Evolutionary conservation across 1,284 basidiomycete genomes (phyloP).

Genomic region (Fomes fomentarius): DNA sequence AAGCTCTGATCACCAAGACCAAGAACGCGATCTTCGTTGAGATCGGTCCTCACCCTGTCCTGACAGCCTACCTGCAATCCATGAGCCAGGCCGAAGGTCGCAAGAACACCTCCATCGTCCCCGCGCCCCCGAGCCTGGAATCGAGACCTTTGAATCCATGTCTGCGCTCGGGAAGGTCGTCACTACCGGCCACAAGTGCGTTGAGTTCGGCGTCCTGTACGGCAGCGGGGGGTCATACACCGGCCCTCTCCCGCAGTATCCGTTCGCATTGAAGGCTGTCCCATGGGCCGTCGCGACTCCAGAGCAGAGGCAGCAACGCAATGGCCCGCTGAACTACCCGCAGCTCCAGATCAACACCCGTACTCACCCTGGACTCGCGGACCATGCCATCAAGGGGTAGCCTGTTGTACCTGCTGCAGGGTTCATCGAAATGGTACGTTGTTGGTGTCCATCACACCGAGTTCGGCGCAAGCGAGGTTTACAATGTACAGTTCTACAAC

Average conservation of each 20-base stretch:
- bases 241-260: conserved; percentile 16
- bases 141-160: conserved; percentile 12
- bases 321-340: conserved; percentile 39
- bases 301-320: conserved; percentile 22
- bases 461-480: conserved; percentile 29
- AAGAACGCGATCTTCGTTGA: conserved; percentile 34
- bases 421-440: conserved; percentile 45
- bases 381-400: conserved; percentile 44
- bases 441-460: conserved; percentile 24
- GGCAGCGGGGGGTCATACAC: background rate
- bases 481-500: conserved; percentile 29
- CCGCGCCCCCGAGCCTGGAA: conserved; percentile 8
- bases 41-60: conserved; percentile 40
- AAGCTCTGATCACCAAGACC: conserved; percentile 20
- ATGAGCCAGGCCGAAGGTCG: conserved; percentile 20
- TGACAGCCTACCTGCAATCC: conserved; percentile 35
- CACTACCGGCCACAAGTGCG: conserved; percentile 14
- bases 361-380: conserved; percentile 41
- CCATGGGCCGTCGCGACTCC: conserved; percentile 12
- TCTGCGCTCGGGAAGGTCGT: conserved; percentile 18
- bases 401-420: conserved; percentile 50
- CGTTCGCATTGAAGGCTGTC: conserved; percentile 21
- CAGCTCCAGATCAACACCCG: conserved; percentile 37
- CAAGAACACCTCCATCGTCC: conserved; percentile 33
- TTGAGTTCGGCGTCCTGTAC: conserved; percentile 22